Conservation (phyloP, 202 grass and related monocot genomes). For the Carex sylvatica region DNA sequence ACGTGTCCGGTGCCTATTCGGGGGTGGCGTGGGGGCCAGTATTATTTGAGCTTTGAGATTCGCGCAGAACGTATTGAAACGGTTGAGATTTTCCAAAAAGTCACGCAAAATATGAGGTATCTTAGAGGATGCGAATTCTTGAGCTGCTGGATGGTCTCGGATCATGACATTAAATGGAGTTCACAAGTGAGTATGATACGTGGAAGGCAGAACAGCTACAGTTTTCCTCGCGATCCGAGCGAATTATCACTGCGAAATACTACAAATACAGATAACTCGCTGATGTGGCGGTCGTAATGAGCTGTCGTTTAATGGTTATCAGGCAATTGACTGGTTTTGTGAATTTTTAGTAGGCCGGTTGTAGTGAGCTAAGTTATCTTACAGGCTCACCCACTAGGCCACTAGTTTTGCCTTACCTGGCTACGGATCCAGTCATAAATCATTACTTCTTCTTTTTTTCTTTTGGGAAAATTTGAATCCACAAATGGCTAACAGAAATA, state of each 20-base stretch:
- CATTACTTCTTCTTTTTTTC: background rate
- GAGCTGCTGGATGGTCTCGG: background rate
- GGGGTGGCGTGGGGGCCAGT: too few relatives aligned
- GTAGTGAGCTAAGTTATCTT: background rate
- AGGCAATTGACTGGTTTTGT: background rate
- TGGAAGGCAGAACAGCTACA: too few relatives aligned
- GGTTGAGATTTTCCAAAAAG: too few relatives aligned
- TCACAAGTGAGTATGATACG: background rate
- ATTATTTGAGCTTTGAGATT: too few relatives aligned
- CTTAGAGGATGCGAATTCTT: too few relatives aligned
- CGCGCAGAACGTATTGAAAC: too few relatives aligned
- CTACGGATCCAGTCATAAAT: background rate
- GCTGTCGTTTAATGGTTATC: background rate
- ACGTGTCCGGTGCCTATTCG: too few relatives aligned
- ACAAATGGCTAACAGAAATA: background rate
- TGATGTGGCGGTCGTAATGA: background rate
- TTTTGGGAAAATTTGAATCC: background rate
- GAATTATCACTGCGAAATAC: background rate
- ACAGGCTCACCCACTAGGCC: background rate
- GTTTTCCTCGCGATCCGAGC: too few relatives aligned
- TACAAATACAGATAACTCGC: background rate
- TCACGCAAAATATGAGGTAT: too few relatives aligned
- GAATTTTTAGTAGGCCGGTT: too few relatives aligned
- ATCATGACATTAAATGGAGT: background rate
- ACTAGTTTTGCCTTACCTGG: background rate